Base-by-base conservation (phyloP, 139 green algal genomes). In the Haematococcus lacustris region DNA sequence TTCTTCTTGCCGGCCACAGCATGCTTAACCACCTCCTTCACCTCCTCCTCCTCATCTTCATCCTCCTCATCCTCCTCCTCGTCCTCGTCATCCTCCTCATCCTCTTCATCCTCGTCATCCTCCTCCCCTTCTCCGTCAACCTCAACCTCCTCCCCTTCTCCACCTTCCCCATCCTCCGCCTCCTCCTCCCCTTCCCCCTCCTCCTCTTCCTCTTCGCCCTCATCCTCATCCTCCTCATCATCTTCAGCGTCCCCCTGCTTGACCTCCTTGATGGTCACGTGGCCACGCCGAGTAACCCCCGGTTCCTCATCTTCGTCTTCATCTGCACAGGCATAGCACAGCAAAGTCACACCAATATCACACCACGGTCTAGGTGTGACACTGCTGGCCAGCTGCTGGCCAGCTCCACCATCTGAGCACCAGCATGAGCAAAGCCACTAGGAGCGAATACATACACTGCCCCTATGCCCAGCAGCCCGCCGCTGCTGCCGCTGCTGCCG, bases 201-300 rank as follows among this genome's bases (percentile, higher is more conserved):
- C 28, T 73, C 71, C 23, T 39, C 41, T 35, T 74, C 26, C 57
- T 53, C 43, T 17, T 53, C 43, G 43, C 17, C 43, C 43, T 53
- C 43, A 53, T 53, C 43, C 9, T 17, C 43, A 9, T 53, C 43
- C 9, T 40, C 53, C 38, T 66, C 67, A 38, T 70, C 53, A 30
- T 72, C 66, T 25, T 80, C 63, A 33, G 75, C 78, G 4, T 75
- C 70, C 23, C 5, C 57, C 33, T 53, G 3, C 51, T 3, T 59
- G 3, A 89, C 51, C 38, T 90, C 85, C 74, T 90, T 69, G 60
- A 90, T 90, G n/a, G 83, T 74, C 5, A 88, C 81, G 4, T 71
- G 61, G 7, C 82, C 74, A 66, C 43, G 35, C 43, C n/a, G 59
- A 50, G 50, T 34, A 41, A 51, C 37, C 30, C 39, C 59, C n/a